These are phyloP conservation scores for Tolypocladium ovalisporum DNA, from an alignment of 2,329 filamentous ascomycete species.

Conservation along the genomic window DNA sequence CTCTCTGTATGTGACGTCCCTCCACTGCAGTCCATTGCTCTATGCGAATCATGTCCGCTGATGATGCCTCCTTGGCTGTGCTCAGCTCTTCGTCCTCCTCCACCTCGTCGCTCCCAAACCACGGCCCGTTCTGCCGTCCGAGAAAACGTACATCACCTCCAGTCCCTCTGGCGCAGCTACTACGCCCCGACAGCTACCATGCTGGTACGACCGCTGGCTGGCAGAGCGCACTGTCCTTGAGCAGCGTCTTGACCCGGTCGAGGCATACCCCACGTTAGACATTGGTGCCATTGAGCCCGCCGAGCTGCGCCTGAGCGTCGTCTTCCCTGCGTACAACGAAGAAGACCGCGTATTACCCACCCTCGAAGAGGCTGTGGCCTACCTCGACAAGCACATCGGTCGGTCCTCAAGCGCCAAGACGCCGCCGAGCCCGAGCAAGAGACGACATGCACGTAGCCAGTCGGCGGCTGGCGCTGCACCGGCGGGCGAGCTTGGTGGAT, in stretches of 20 bases:
- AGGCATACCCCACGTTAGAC: conserved; percentile 30
- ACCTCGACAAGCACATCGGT: conserved; percentile 70
- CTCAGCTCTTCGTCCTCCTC: conserved; percentile 51
- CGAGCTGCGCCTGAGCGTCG: conserved; percentile 78
- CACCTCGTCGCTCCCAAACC: conserved; percentile 72
- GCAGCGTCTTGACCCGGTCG: conserved; percentile 21
- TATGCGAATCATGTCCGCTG: conserved; percentile 1
- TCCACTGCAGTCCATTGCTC: too few species aligned
- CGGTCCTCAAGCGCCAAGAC: conserved; percentile 20
- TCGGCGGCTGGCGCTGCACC: not conserved
- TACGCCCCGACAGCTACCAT: conserved; percentile 50
- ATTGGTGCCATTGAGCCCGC: conserved; percentile 57
- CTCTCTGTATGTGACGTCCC: conserved; percentile 22
- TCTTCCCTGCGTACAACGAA: conserved; percentile 94
- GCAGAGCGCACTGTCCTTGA: conserved; percentile 44
- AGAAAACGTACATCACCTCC: conserved; percentile 78
- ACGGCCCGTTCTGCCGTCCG: conserved; percentile 59
- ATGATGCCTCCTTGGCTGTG: not conserved
- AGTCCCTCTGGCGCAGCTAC: conserved; percentile 38
- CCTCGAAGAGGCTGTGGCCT: conserved; percentile 81
- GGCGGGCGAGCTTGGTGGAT: conserved; percentile 39
- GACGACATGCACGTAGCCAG: conserved; percentile 19
- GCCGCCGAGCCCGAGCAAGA: conserved; percentile 14
- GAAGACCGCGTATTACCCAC: conserved; percentile 73
- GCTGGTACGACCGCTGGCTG: conserved; percentile 75